These are phyloP conservation scores for Epichloe aotearoae DNA, from an alignment of 2,329 filamentous ascomycete species.

Conservation along the genomic window DNA sequence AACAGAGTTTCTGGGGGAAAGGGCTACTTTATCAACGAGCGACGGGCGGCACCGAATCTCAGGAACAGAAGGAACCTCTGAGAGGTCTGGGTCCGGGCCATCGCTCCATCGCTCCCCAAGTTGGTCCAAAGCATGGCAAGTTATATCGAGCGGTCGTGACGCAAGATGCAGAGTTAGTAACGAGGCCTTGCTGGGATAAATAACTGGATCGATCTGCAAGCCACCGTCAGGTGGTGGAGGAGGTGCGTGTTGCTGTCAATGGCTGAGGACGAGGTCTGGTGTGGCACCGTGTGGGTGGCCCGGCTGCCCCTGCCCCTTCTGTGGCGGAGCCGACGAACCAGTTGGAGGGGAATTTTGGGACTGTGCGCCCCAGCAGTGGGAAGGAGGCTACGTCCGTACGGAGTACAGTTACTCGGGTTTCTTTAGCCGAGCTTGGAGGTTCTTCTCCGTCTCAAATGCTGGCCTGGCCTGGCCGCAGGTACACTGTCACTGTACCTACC, in stretches of 20 bases:
- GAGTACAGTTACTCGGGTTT: too few species aligned
- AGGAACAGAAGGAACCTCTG: too few species aligned
- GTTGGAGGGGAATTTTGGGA: not conserved
- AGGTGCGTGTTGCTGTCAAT: conserved; percentile 1
- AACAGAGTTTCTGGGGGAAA: not conserved
- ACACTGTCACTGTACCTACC: too few species aligned
- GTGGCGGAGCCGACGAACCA: too few species aligned
- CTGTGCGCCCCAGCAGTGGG: too few species aligned
- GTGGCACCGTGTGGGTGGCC: not conserved
- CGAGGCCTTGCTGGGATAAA: not conserved
- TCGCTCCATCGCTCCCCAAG: not conserved
- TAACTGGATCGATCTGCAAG: conserved; percentile 4
- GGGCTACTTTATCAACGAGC: not conserved
- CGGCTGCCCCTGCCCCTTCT: not conserved
- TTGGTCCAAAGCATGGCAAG: not conserved
- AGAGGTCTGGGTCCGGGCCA: not conserved
- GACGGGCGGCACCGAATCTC: not conserved
- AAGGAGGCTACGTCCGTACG: too few species aligned
- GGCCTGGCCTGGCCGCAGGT: too few species aligned
- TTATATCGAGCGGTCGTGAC: not conserved
- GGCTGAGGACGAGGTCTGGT: not conserved
- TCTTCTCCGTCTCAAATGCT: too few species aligned
- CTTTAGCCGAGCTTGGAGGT: too few species aligned
- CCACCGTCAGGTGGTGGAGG: not conserved
- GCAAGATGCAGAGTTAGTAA: not conserved